Evolutionary conservation across 2,329 filamentous ascomycete genomes (phyloP), one percentile per base, ranked within the genome.

Genomic region (Cryphonectria nitschkei): DNA sequence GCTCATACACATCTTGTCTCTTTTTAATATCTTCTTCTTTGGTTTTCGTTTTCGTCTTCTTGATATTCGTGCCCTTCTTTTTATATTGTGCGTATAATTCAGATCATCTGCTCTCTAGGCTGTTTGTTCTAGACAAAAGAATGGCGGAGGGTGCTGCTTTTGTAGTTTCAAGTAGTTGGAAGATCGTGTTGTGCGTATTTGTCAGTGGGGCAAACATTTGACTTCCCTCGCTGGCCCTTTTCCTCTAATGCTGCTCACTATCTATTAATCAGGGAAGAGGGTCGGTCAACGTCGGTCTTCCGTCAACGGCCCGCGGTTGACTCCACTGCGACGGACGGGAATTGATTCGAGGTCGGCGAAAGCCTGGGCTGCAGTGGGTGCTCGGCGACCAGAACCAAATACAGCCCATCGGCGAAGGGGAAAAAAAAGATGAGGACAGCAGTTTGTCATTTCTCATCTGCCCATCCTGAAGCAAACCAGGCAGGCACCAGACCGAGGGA

Each of bases 1-100:
- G 54, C 79, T 74, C 75, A 81, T 80, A 66, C 83, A 84, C 83
- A 84, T 84, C 29, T 52, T 80, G 72, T 14, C 58, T 60, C 41
- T n/a, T n/a, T 39, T 39, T 2, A 11, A 8, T 52, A 34, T 34
- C 3, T 34, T 34, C 6, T 34, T 34, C 3, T 64, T 50, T 26
- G 26, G 14, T 14, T 67, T 8, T 61, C 3, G 14, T 43, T 32
- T 6, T 52, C 11, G 41, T 34, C 50, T 41, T 29, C 4, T 11
- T 43, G 6, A 26, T 2, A 11, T 13, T 39, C 9, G 46, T 22
- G 14, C 19, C 9, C 16, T 54, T 11, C 29, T 32, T 32, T 58
- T 32, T 7, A n/a, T n/a, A 1, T 46, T 50, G 19, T n/a, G 46
- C 22, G 16, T 50, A 22, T n/a, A 8, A 3, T 50, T 50, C 22